A percentile compares a stretch with the other conserved stretches of the same genome.
Evolutionary conservation across 768 basidiomycete genomes (phyloP).

Genomic region (Fibroporia radiculosa): DNA sequence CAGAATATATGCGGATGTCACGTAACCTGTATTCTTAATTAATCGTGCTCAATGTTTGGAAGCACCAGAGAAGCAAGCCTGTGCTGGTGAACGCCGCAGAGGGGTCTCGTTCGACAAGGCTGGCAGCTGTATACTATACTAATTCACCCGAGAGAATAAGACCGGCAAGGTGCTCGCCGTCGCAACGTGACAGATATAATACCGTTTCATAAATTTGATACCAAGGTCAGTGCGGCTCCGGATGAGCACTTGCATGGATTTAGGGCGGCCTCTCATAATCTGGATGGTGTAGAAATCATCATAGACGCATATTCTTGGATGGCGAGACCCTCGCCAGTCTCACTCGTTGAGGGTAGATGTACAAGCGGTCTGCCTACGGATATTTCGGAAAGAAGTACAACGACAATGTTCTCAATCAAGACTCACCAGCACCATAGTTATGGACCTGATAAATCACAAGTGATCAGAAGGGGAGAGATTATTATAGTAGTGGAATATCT

Average conservation of each 20-base stretch:
- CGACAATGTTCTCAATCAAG: background rate
- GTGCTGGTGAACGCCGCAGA: constrained; percentile 14
- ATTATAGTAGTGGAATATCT: too few relatives aligned
- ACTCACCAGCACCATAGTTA: constrained; percentile 16
- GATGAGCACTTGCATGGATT: constrained; percentile 17
- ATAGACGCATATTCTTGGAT: constrained; percentile 16
- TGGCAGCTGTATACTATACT: constrained; percentile 6
- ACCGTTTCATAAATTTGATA: constrained; percentile 7
- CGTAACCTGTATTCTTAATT: constrained; percentile 9
- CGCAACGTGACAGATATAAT: constrained; percentile 5
- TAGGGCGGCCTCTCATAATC: constrained; percentile 10
- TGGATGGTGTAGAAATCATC: constrained; percentile 14
- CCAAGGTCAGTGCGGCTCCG: background rate
- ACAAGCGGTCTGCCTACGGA: constrained; percentile 13
- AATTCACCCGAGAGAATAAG: constrained; percentile 5
- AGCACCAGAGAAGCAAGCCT: constrained; percentile 1
- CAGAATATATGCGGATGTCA: constrained; percentile 16
- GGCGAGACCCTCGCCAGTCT: constrained; percentile 11
- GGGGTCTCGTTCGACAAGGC: constrained; percentile 5
- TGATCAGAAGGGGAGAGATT: too few relatives aligned
- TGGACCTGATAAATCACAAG: constrained; percentile 10
- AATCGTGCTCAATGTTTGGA: background rate
- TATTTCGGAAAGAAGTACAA: background rate
- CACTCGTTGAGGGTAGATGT: constrained; percentile 13
- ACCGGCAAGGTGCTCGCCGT: constrained; percentile 14